Base-by-base conservation (phyloP, 352 stramenopile species). In the Phytopythium delawarense region DNA sequence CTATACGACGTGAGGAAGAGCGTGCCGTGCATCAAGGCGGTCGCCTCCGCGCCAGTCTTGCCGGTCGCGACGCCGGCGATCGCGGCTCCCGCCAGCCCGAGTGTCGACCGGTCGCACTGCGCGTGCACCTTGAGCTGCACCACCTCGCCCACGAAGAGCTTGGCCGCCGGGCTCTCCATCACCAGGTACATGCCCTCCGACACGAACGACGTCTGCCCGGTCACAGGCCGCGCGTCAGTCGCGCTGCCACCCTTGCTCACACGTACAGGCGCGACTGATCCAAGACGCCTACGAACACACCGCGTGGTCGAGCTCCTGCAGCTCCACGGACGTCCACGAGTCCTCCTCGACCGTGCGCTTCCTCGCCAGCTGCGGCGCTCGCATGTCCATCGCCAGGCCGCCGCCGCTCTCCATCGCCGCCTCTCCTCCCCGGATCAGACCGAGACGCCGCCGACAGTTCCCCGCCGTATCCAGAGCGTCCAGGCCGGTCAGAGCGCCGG, bases 301-400 rank as follows among this genome's bases (percentile, higher is more conserved):
- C 61, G 84, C 83, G 53, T 90, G 79, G 35, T 91, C 81, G 28
- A 92, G 71, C 64, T 94, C 85, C 63, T 91, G 79, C 56, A 71
- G 81, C 57, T 94, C 81, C 23, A 94, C 85, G 8, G 87, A 76
- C 57, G 85, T 94, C 85, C 85, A 94, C 70, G 83, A 92, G 66
- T 94, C 85, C 45, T 94, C 85, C n/a, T 91, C 82, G 18, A 74
- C 63, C 49, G 63, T 71, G 32, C 72, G 72, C 59, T 77, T 76
- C 34, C 53, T 48, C n/a, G 37, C 53, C 28, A 39, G 37, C 53
- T 50, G 34, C 35, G 39, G 37, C 21, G 32, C 20, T 13, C 16
- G 32, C 51, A 44, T 32, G n/a, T 32, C 51, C 20, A 8, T 12
- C 30, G 7, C 18, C 18, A 25, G 7, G 25, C 25, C 25, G 28